phyloP scores from a whole-genome alignment of 495 filamentous ascomycete genomes.

The Podospora tetraspora region DNA sequence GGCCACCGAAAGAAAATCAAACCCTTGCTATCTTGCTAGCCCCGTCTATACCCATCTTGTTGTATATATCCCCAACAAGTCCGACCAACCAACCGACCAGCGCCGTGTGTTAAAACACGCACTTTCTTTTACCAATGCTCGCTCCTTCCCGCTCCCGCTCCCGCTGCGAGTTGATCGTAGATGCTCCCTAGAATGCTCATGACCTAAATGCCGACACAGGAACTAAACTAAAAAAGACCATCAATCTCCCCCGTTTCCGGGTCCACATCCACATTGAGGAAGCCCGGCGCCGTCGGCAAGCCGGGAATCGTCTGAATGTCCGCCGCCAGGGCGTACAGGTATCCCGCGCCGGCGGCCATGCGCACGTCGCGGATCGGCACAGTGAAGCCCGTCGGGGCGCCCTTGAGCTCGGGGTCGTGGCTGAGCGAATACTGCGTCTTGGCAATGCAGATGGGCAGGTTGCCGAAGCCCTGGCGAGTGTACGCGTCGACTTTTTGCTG shows the following conservation, averaged over 20 bases:
- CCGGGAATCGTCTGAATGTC: constrained; percentile 99
- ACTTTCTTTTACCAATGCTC: constrained; percentile 1
- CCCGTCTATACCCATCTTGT: not conserved
- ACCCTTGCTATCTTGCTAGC: not conserved
- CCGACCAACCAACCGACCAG: not conserved
- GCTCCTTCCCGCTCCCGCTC: not conserved
- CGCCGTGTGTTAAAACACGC: constrained; percentile 31
- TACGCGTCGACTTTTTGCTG: constrained; percentile 96
- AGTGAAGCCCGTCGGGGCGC: constrained; percentile 92
- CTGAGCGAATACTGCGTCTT: constrained; percentile 98
- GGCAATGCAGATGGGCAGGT: constrained; percentile 91
- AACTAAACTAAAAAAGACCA: constrained; percentile 69
- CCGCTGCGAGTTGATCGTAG: constrained; percentile 22
- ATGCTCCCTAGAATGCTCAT: constrained; percentile 2
- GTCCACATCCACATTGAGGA: constrained; percentile 93
- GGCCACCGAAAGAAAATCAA: not conserved
- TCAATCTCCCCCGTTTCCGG: constrained; percentile 91
- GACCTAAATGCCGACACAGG: not conserved
- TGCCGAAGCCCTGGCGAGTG: constrained; percentile 82
- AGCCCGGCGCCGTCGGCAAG: constrained; percentile 89
- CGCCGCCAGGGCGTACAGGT: constrained; percentile 90
- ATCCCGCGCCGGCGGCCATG: constrained; percentile 89
- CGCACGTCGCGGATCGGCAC: constrained; percentile 92
- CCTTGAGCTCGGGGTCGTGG: constrained; percentile 90
- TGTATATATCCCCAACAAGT: not conserved